phyloP scores from a whole-genome alignment of 106 monocot species.

The Acorus calamus region DNA sequence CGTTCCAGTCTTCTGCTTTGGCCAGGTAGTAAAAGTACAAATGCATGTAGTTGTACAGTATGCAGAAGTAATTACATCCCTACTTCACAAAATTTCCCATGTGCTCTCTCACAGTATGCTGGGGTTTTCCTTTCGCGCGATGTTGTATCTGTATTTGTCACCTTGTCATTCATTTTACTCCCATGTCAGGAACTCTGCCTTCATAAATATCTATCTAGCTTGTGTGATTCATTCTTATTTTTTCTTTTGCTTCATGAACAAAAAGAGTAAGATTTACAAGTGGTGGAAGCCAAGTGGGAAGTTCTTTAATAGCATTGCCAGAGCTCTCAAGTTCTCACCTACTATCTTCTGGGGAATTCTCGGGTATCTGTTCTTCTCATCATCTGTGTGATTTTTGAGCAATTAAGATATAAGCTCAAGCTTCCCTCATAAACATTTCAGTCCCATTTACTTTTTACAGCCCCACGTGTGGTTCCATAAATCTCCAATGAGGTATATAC shows the following conservation, averaged over 20 bases:
- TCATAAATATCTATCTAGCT: neutral
- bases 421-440: neutral
- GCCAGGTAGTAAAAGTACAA: constrained; percentile 45
- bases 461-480: too few species aligned
- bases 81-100: too few species aligned
- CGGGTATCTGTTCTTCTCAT: constrained; percentile 24
- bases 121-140: neutral
- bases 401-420: too few species aligned
- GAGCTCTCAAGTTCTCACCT: constrained; percentile 47
- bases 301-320: constrained; percentile 37
- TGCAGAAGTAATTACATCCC: too few species aligned
- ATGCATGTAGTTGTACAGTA: too few species aligned
- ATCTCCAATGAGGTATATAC: neutral
- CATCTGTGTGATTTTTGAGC: too few species aligned
- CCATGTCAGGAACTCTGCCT: neutral
- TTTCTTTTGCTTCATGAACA: neutral
- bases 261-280: constrained; percentile 57
- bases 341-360: constrained; percentile 59
- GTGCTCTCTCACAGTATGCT: neutral
- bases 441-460: neutral
- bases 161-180: neutral
- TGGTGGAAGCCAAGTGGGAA: constrained; percentile 75
- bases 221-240: neutral
- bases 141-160: neutral
- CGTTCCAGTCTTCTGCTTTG: constrained; percentile 94